Percentiles rank a stretch among this genome's conserved stretches.
Evolutionary conservation across 1,139 yeast genomes (phyloP).

Genomic region (Candida sp.): DNA sequence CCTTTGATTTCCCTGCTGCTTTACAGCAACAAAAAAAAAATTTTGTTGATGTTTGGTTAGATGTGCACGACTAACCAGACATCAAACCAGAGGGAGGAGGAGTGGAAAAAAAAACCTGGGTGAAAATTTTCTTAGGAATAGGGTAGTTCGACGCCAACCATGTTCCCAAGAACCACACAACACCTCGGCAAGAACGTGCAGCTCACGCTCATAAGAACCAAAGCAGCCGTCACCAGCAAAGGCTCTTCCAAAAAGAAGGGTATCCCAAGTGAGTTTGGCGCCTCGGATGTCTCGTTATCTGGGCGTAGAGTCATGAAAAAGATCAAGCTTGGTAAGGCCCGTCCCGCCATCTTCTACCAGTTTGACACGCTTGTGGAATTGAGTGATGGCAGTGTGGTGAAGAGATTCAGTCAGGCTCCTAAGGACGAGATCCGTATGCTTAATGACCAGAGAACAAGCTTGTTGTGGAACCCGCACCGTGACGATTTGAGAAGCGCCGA

Average conservation of each 20-base stretch:
- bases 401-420: constrained; percentile 87
- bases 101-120: constrained; percentile 1
- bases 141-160: background rate
- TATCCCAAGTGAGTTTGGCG: too few relatives aligned
- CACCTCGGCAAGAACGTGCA: background rate
- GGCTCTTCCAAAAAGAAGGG: too few relatives aligned
- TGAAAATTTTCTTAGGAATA: background rate
- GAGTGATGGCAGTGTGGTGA: constrained; percentile 90
- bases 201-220: background rate
- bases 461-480: constrained; percentile 80
- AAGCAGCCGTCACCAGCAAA: background rate
- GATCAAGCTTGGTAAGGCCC: constrained; percentile 73
- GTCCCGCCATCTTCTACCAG: constrained; percentile 92
- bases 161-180: constrained; percentile 1
- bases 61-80: constrained; percentile 4
- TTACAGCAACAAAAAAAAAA: constrained; percentile 1
- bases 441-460: constrained; percentile 85
- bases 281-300: constrained; percentile 41
- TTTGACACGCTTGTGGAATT: constrained; percentile 88
- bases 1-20: background rate
- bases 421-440: constrained; percentile 86
- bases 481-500: constrained; percentile 35
- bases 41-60: background rate
- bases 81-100: background rate
- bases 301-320: constrained; percentile 59